phyloP scores from a whole-genome alignment of 202 grass and related monocot species.

The Bolboschoenoplectus hybrid region DNA sequence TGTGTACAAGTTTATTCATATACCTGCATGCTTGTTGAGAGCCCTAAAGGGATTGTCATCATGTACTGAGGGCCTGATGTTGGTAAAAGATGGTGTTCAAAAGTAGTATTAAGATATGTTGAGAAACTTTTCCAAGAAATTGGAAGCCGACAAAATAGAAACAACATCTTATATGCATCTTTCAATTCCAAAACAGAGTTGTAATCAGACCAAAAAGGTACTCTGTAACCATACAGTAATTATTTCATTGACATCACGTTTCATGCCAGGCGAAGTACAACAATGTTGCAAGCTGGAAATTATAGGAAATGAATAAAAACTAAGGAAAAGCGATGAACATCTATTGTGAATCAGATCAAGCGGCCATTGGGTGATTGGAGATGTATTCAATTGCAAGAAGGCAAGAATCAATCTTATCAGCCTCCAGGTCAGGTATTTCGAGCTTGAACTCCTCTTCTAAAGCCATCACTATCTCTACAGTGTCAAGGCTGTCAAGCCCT shows the following conservation, averaged over 20 bases:
- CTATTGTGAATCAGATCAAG: constrained; percentile 45
- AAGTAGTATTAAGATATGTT: neutral
- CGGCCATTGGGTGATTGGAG: constrained; percentile 85
- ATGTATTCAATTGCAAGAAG: constrained; percentile 87
- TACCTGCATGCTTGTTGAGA: neutral
- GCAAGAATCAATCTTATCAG: constrained; percentile 81
- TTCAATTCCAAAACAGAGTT: constrained; percentile 19
- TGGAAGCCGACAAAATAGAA: neutral
- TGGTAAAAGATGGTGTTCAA: neutral
- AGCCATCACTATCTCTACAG: constrained; percentile 90
- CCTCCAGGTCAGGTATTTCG: constrained; percentile 92
- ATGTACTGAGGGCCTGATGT: neutral
- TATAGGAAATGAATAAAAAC: constrained; percentile 6
- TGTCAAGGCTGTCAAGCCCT: constrained; percentile 94
- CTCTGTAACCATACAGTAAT: constrained; percentile 22
- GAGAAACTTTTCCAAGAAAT: neutral
- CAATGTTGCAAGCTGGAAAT: neutral
- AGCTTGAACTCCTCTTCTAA: constrained; percentile 99
- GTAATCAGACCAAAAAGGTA: constrained; percentile 23
- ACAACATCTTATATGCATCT: neutral
- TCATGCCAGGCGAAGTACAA: neutral
- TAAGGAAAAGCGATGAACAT: constrained; percentile 25
- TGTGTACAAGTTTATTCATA: neutral
- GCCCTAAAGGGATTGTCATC: neutral
- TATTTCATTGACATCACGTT: constrained; percentile 23